Percentiles rank a stretch among this genome's conserved stretches.
phyloP scores from a whole-genome alignment of 2,329 filamentous ascomycete species.

The Botrytis tulipae region DNA sequence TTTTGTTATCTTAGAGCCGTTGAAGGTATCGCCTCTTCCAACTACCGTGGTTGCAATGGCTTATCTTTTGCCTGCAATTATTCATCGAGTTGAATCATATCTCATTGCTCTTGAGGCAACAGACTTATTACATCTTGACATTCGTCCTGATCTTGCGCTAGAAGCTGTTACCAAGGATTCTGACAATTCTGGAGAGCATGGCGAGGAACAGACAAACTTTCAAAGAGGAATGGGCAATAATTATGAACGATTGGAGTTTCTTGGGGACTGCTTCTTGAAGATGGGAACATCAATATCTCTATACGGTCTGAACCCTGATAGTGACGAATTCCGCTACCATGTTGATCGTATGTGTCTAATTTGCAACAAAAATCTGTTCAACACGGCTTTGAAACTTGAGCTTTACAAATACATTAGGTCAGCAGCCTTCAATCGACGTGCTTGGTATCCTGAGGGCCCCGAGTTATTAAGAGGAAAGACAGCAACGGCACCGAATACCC shows the following conservation, averaged over 20 bases:
- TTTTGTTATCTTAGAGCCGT: constrained; percentile 72
- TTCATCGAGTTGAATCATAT: constrained; percentile 78
- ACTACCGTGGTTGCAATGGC: constrained; percentile 68
- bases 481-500: constrained; percentile 53
- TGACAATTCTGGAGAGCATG: constrained; percentile 75
- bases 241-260: constrained; percentile 90
- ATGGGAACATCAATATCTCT: constrained; percentile 90
- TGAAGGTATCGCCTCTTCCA: constrained; percentile 73
- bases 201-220: constrained; percentile 66
- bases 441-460: constrained; percentile 84
- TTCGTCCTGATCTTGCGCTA: constrained; percentile 69
- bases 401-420: constrained; percentile 78
- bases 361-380: constrained; percentile 87
- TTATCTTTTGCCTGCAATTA: constrained; percentile 77
- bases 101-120: constrained; percentile 79
- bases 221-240: constrained; percentile 88
- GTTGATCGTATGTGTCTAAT: constrained; percentile 87
- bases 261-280: constrained; percentile 92
- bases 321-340: constrained; percentile 84
- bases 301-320: constrained; percentile 71
- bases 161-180: constrained; percentile 93
- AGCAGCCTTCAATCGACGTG: constrained; percentile 70
- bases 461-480: constrained; percentile 71
- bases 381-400: constrained; percentile 66
- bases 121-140: constrained; percentile 58